A percentile compares a stretch with the other conserved stretches of the same genome.
phyloP scores from a whole-genome alignment of 108 stramenopile species.

The Skeletonema tropicum region DNA sequence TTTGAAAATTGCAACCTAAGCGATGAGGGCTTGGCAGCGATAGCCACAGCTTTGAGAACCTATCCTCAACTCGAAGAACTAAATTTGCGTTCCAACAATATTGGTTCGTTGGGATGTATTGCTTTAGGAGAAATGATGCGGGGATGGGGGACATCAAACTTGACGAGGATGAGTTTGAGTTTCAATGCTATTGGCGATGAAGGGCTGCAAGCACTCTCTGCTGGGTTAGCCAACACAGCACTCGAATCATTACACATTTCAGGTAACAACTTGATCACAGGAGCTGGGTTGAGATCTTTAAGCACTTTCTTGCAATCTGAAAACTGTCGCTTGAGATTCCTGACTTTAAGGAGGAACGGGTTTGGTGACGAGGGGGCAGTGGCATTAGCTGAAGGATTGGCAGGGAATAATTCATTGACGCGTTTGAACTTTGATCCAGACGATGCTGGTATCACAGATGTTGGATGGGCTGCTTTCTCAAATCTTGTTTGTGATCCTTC shows the following conservation, averaged over 20 bases:
- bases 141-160: neutral
- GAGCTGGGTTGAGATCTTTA: neutral
- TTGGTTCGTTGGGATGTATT: neutral
- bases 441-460: neutral
- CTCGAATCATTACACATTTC: neutral
- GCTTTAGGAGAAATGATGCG: neutral
- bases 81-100: neutral
- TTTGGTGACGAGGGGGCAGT: neutral
- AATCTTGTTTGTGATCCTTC: neutral
- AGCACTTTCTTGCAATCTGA: neutral
- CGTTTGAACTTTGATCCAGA: neutral
- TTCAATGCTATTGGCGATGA: neutral
- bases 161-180: neutral
- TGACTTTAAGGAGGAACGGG: neutral
- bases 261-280: neutral
- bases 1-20: neutral
- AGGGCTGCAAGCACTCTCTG: neutral
- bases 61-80: neutral
- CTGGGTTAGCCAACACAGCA: neutral
- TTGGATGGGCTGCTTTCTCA: conserved; percentile 10
- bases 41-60: neutral
- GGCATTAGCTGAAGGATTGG: neutral
- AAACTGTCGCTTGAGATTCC: neutral
- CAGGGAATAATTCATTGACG: neutral
- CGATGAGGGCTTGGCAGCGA: neutral